phyloP scores from a whole-genome alignment of 2,329 filamentous ascomycete species.

The Coleophoma eucalyptorum region DNA sequence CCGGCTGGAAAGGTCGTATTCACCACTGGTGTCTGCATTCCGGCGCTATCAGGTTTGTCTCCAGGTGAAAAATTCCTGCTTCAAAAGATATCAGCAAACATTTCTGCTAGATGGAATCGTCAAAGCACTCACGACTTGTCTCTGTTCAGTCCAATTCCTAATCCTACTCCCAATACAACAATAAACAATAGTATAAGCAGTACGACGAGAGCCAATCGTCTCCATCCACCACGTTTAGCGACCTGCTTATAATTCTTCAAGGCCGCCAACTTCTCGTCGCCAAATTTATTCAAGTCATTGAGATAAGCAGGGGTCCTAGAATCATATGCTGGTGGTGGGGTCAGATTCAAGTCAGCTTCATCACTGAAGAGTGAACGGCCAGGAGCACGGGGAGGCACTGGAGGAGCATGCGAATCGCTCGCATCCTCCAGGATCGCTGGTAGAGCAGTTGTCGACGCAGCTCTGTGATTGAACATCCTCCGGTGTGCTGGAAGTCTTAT shows the following conservation, averaged over 20 bases:
- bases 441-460: background rate
- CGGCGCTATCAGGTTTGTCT: conserved; percentile 11
- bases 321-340: background rate
- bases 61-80: conserved; percentile 6
- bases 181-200: conserved; percentile 17
- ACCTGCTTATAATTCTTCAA: conserved; percentile 22
- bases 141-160: conserved; percentile 24
- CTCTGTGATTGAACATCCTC: background rate
- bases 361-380: conserved; percentile 9
- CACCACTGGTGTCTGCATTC: conserved; percentile 9
- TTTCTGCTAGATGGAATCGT: background rate
- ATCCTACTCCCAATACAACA: conserved; percentile 26
- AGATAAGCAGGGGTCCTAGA: conserved; percentile 2
- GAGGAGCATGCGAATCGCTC: conserved; percentile 4
- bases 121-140: conserved; percentile 3
- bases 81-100: conserved; percentile 1
- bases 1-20: conserved; percentile 51
- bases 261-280: conserved; percentile 16
- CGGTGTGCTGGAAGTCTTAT: background rate
- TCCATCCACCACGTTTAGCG: conserved; percentile 28
- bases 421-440: background rate
- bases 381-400: conserved; percentile 15
- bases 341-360: background rate
- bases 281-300: conserved; percentile 3
- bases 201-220: conserved; percentile 20